Conservation (phyloP, 1,284 basidiomycete genomes). For the Microbotryum lychnidis-dioicae region DNA sequence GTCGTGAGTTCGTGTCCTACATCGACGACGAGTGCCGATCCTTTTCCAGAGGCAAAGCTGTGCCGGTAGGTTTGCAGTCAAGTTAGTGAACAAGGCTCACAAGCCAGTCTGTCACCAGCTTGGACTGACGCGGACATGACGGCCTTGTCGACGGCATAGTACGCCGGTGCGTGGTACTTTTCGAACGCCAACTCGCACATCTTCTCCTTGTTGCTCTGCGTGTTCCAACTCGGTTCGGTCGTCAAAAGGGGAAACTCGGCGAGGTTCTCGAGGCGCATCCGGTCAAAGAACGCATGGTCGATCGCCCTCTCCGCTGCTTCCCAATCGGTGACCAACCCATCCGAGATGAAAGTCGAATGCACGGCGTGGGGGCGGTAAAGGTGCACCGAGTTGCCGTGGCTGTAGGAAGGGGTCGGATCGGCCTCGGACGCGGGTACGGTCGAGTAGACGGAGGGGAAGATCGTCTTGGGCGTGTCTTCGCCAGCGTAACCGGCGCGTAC, state of each 20-base stretch:
- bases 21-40: conserved; percentile 89
- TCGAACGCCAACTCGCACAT: conserved; percentile 98
- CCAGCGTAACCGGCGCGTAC: conserved; percentile 88
- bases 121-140: conserved; percentile 78
- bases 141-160: conserved; percentile 94
- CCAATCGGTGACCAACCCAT: conserved; percentile 53
- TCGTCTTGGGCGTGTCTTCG: conserved; percentile 88
- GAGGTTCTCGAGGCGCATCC: conserved; percentile 32
- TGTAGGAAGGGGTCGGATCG: conserved; percentile 35
- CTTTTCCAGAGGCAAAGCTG: conserved; percentile 92
- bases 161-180: conserved; percentile 85
- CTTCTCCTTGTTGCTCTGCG: conserved; percentile 73
- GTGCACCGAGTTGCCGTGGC: conserved; percentile 42
- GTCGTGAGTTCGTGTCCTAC: conserved; percentile 81
- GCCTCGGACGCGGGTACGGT: conserved; percentile 48
- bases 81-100: not conserved
- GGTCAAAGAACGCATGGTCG: conserved; percentile 30
- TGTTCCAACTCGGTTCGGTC: conserved; percentile 96
- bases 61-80: not conserved
- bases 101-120: not conserved
- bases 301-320: conserved; percentile 27
- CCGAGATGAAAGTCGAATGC: conserved; percentile 70
- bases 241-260: conserved; percentile 84
- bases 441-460: conserved; percentile 84
- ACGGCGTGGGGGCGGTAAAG: conserved; percentile 84